A percentile compares a stretch with the other conserved stretches of the same genome.
Evolutionary conservation across 768 basidiomycete species (phyloP).

Genomic region (Russula ochroleuca): DNA sequence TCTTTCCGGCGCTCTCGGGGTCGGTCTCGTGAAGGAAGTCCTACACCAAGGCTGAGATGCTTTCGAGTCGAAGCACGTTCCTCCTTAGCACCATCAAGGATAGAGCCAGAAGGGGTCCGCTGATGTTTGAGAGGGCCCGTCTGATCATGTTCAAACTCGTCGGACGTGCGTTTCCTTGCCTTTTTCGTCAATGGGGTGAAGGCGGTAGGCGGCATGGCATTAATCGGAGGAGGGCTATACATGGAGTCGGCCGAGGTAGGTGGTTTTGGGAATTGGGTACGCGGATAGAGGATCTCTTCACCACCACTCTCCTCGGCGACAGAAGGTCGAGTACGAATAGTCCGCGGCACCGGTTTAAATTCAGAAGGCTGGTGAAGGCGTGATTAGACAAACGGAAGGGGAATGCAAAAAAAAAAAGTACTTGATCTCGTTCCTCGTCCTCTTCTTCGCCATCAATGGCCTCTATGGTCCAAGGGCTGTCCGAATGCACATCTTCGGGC

Average conservation of each 20-base stretch:
- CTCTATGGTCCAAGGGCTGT: slow-evolving; percentile 87
- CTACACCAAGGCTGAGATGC: slow-evolving; percentile 28
- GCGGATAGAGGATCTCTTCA: slow-evolving; percentile 85
- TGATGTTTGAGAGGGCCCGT: slow-evolving; percentile 28
- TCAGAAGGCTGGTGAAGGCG: slow-evolving; percentile 40
- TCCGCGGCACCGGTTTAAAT: slow-evolving; percentile 43
- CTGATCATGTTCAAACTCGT: slow-evolving; percentile 35
- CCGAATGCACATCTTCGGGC: slow-evolving; percentile 52
- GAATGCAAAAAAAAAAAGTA: slow-evolving; percentile 33
- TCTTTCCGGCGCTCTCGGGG: slow-evolving; percentile 41
- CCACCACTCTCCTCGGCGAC: slow-evolving; percentile 82
- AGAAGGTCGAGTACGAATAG: slow-evolving; percentile 58
- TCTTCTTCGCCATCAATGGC: slow-evolving; percentile 78
- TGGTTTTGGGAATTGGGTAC: slow-evolving; percentile 36
- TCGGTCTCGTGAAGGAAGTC: slow-evolving; percentile 42
- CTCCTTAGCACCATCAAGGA: slow-evolving; percentile 43
- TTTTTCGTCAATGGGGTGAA: slow-evolving; percentile 27
- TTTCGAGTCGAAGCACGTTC: slow-evolving; percentile 23
- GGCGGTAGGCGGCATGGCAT: slow-evolving; percentile 20
- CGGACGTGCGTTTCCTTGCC: slow-evolving; percentile 34
- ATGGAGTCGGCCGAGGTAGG: slow-evolving; percentile 1
- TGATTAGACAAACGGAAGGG: slow-evolving; percentile 4
- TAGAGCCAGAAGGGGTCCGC: slow-evolving; percentile 22
- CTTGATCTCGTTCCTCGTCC: slow-evolving; percentile 63
- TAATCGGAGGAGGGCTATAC: slow-evolving; percentile 5